Conservation (phyloP, 73 alveolate genomes). For the Paramecium octaurelia region DNA sequence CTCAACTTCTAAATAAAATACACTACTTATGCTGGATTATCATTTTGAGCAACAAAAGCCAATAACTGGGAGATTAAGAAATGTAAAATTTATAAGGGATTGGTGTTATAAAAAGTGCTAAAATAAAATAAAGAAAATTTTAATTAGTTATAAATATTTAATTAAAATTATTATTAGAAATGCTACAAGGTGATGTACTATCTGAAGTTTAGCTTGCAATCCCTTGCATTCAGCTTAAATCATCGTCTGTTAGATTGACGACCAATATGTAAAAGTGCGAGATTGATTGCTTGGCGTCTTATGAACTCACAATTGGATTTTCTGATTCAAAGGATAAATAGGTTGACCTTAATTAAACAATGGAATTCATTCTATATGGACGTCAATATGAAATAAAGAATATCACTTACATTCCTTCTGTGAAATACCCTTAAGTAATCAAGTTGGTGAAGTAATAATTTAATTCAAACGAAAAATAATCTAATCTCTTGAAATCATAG, state of each 20-base stretch:
- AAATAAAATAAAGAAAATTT: not conserved
- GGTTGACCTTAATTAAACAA: not conserved
- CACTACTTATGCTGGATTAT: no score
- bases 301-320: conserved; percentile 35
- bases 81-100: not conserved
- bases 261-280: not conserved
- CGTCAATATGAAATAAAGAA: not conserved
- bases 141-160: not conserved
- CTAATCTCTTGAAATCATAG: not conserved
- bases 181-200: not conserved
- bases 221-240: conserved; percentile 14
- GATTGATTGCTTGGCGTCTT: conserved; percentile 6
- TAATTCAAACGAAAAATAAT: not conserved
- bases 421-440: not conserved
- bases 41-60: no score
- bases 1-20: no score
- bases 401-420: not conserved
- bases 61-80: no score
- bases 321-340: not conserved
- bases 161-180: not conserved
- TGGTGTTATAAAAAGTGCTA: not conserved
- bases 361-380: conserved; percentile 13
- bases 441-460: not conserved
- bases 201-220: not conserved
- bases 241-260: not conserved